Evolutionary conservation across 345 rosid genomes (phyloP).

Genomic region (Durio zibethinus): DNA sequence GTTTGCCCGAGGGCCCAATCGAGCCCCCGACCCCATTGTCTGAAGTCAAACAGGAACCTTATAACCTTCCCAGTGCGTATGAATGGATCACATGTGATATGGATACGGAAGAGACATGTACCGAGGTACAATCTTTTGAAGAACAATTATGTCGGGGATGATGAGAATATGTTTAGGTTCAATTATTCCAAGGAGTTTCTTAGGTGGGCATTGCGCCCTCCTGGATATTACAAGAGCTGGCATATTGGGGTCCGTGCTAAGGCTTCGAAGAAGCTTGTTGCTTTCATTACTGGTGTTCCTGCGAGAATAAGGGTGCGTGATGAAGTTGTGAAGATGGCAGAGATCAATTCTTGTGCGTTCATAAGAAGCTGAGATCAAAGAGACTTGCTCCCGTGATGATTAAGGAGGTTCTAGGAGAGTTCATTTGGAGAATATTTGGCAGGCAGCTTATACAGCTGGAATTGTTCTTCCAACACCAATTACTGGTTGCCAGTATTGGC

Average conservation of each 20-base stretch:
- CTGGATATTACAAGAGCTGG: constrained; percentile 78
- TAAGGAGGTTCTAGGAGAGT: constrained; percentile 93
- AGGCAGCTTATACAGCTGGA: constrained; percentile 95
- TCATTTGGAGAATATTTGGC: constrained; percentile 92
- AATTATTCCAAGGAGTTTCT: constrained; percentile 95
- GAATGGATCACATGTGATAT: constrained; percentile 93
- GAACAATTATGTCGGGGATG: constrained; percentile 89
- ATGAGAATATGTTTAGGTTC: constrained; percentile 96
- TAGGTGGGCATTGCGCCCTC: constrained; percentile 85
- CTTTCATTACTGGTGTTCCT: constrained; percentile 86
- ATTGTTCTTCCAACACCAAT: constrained; percentile 88
- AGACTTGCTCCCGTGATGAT: constrained; percentile 96
- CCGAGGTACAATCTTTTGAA: constrained; percentile 78
- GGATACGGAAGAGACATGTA: constrained; percentile 66
- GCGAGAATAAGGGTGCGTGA: constrained; percentile 80
- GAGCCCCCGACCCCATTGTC: constrained; percentile 59
- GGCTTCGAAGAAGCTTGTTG: constrained; percentile 76
- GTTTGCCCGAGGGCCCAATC: constrained; percentile 80
- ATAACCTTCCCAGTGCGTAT: constrained; percentile 68
- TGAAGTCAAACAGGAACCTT: constrained; percentile 88
- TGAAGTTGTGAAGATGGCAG: constrained; percentile 82
- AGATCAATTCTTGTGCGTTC: constrained; percentile 92
- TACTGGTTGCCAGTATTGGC: constrained; percentile 93
- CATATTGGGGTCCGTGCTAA: constrained; percentile 91
- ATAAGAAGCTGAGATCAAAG: constrained; percentile 92